Base-by-base conservation (phyloP, 345 rosid genomes). In the Gossypium sturtianum region DNA sequence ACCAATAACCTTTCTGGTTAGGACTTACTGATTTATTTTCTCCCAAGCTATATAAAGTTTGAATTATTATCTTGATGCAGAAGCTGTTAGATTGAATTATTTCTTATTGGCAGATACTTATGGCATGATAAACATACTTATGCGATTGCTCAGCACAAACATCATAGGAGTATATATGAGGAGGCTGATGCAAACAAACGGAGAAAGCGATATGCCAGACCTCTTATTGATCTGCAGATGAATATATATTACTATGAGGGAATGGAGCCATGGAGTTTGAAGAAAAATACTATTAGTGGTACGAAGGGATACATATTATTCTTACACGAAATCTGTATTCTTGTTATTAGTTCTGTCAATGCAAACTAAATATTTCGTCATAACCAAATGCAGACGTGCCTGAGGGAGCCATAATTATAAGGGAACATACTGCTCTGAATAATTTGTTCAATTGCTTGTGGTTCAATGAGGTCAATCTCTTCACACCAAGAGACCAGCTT, bases 401-500 rank as follows among this genome's bases (percentile, higher is more conserved):
- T 0, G 99, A 96, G 88, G 98, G 99, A 80, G 99, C 99, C 17
- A 71, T 93, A 79, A 93, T 93, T 77, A 76, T 91, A 62, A 81
- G 97, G 59, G 99, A 93, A 74, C 99, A 91, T 75, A 91, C 99
- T 3, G 84, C 87, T 25, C 64, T 91, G 76, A 93, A 77, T 76
- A 89, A 93, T 75, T 82, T 96, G 83, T 96, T 96, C 71, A 88
- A 89, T 82, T 93, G 99, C 87, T 70, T 91, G 83, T 93, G 99
- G 99, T 96, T 96, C 96, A 91, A 93, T 41, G 95, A 93, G 87
- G 98, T 96, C 67, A 76, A 96, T 79, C 92, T 96, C 74, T 79
- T 93, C 74, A 93, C 99, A 15, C 99, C 98, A n/a, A 85, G 98
- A 85, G 99, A 96, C 86, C 99, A 96, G 81, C 86, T 93, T 79